These are phyloP conservation scores for Cryptosporidium sp. DNA, from an alignment of 169 alveolate genomes.

Conservation along the genomic window DNA sequence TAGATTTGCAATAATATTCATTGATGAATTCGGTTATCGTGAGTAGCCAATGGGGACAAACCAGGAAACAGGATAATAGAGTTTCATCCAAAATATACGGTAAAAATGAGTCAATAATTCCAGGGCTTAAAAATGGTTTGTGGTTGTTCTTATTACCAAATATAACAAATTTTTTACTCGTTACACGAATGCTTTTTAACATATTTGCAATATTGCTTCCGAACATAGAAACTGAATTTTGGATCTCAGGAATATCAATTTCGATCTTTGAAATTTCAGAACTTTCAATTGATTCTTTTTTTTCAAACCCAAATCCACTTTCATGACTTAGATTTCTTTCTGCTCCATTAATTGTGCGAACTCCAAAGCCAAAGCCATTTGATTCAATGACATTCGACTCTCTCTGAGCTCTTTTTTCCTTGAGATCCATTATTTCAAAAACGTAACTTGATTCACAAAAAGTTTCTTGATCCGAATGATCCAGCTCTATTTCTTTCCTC, in stretches of 20 bases:
- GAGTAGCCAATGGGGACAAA: slow-evolving; percentile 75
- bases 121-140: slow-evolving; percentile 73
- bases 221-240: not conserved
- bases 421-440: slow-evolving; percentile 13
- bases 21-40: slow-evolving; percentile 23
- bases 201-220: not conserved
- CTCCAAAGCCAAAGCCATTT: not conserved
- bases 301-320: slow-evolving; percentile 22
- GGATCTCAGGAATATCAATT: not conserved
- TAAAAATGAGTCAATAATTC: slow-evolving; percentile 52
- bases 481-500: not conserved
- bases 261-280: not conserved
- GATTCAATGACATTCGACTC: not conserved
- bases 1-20: slow-evolving; percentile 16
- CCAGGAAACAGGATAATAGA: slow-evolving; percentile 44
- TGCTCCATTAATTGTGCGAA: not conserved
- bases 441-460: not conserved
- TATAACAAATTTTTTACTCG: slow-evolving; percentile 21
- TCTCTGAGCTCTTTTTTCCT: slow-evolving; percentile 17
- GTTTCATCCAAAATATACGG: slow-evolving; percentile 69
- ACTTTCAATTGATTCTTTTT: slow-evolving; percentile 45
- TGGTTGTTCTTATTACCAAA: slow-evolving; percentile 56
- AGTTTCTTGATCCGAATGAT: not conserved
- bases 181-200: not conserved
- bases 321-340: not conserved